A percentile compares a stretch with the other conserved stretches of the same genome.
Conservation (phyloP, 23 red algal genomes). For the Gracilaria domingensis region DNA sequence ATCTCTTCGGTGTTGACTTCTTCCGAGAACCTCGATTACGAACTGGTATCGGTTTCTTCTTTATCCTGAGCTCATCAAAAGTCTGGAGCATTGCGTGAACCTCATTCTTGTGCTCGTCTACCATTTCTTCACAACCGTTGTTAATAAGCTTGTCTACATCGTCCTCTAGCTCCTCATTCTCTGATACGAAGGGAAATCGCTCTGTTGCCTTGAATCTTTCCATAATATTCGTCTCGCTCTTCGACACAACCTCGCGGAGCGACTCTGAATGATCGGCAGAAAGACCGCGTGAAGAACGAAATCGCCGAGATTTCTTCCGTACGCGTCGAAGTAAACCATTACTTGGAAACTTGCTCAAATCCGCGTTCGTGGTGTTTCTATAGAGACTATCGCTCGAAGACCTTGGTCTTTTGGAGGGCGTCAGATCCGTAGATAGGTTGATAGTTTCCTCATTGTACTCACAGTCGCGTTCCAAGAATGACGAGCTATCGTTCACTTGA, state of each 20-base stretch:
- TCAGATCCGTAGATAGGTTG: background rate
- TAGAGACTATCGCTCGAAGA: background rate
- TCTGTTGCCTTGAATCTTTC: background rate
- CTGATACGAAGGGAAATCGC: conserved; percentile 4
- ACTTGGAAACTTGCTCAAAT: background rate
- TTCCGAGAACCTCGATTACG: background rate
- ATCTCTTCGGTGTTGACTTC: conserved; percentile 6
- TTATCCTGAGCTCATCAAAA: background rate
- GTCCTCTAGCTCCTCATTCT: background rate
- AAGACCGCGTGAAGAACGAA: background rate
- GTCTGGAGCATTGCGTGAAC: conserved; percentile 19
- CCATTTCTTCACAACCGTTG: background rate
- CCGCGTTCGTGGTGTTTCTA: background rate
- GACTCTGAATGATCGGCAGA: background rate
- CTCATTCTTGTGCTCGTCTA: conserved; percentile 32
- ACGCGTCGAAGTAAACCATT: background rate
- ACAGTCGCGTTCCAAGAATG: background rate
- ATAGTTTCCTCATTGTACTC: background rate
- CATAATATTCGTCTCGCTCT: background rate
- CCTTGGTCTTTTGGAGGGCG: conserved; percentile 11
- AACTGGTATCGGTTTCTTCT: background rate
- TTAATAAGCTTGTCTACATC: conserved; percentile 7
- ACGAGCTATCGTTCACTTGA: background rate
- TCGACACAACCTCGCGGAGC: background rate
- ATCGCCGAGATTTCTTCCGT: background rate